These are phyloP conservation scores for Leishmania gerbilli DNA, from an alignment of 208 protist species.

Conservation along the genomic window DNA sequence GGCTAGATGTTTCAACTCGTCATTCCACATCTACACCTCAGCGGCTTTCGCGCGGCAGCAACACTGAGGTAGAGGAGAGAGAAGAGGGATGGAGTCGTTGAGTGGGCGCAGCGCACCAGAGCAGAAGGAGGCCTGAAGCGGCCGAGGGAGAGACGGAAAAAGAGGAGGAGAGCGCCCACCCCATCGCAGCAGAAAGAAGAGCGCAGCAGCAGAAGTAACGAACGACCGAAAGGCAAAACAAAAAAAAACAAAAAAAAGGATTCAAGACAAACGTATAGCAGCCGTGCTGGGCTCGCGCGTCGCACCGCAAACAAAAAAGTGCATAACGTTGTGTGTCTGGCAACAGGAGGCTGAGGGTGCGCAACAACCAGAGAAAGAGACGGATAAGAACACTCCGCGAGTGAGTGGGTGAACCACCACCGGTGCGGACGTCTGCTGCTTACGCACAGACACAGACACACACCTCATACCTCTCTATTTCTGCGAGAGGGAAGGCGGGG, in stretches of 20 bases:
- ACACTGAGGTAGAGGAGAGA: not conserved
- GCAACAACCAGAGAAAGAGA: not conserved
- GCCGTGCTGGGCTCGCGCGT: not conserved
- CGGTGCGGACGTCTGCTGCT: not conserved
- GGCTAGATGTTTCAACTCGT: not conserved
- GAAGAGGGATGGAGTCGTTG: not conserved
- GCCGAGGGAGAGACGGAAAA: not conserved
- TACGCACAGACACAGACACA: not conserved
- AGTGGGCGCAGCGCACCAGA: not conserved
- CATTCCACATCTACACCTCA: not conserved
- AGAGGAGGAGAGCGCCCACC: no score
- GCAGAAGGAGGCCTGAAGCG: not conserved
- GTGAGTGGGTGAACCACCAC: not conserved
- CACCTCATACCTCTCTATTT: not conserved
- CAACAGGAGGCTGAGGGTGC: not conserved
- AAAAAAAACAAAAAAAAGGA: not conserved
- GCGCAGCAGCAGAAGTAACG: not conserved
- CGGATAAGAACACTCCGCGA: not conserved
- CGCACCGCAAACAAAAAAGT: not conserved
- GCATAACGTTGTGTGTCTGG: not conserved
- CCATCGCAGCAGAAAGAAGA: not conserved
- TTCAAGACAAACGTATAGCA: not conserved
- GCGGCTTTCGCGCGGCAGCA: not conserved
- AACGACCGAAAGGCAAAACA: not conserved
- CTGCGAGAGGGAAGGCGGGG: not conserved